Evolutionary conservation across 305 asterid genomes (phyloP).

Genomic region (Solanum hybrid): DNA sequence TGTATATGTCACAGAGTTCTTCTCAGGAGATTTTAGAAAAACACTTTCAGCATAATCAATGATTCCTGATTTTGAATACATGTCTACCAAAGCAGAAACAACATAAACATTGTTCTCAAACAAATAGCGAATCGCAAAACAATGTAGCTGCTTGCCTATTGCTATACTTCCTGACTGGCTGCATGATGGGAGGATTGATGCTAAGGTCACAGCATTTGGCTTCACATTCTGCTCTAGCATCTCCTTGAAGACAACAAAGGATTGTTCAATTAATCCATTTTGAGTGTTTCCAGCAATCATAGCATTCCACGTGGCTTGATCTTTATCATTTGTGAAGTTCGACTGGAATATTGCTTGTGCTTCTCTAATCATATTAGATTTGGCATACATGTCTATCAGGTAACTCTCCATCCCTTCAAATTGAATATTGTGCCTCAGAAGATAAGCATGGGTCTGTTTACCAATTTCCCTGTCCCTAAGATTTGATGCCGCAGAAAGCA

Average conservation of each 20-base stretch:
- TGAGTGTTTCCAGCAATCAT: slow-evolving; percentile 73
- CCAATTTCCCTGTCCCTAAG: slow-evolving; percentile 53
- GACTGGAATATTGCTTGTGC: slow-evolving; percentile 47
- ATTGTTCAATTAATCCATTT: slow-evolving; percentile 44
- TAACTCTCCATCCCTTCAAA: slow-evolving; percentile 74
- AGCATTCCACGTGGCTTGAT: slow-evolving; percentile 76
- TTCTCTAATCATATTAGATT: slow-evolving; percentile 43
- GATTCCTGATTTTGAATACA: too few species aligned
- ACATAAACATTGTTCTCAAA: slow-evolving; percentile 61
- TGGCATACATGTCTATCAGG: slow-evolving; percentile 83
- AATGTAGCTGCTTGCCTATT: slow-evolving; percentile 61
- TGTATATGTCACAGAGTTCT: too few species aligned
- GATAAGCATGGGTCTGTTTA: slow-evolving; percentile 70
- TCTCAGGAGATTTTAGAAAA: too few species aligned
- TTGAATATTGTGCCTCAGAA: slow-evolving; percentile 53
- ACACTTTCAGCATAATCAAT: too few species aligned
- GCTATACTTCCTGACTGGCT: slow-evolving; percentile 57
- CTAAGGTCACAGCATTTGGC: slow-evolving; percentile 72
- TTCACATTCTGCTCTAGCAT: slow-evolving; percentile 52
- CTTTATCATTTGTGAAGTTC: slow-evolving; percentile 27
- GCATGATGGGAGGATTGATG: slow-evolving; percentile 77
- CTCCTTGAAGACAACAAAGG: slow-evolving; percentile 41
- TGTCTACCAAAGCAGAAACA: too few species aligned
- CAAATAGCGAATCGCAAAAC: slow-evolving; percentile 50
- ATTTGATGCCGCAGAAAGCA: slow-evolving; percentile 81